A percentile compares a stretch with the other conserved stretches of the same genome.
phyloP scores from a whole-genome alignment of 768 basidiomycete genomes.

The Stropharia rugosoannulata region DNA sequence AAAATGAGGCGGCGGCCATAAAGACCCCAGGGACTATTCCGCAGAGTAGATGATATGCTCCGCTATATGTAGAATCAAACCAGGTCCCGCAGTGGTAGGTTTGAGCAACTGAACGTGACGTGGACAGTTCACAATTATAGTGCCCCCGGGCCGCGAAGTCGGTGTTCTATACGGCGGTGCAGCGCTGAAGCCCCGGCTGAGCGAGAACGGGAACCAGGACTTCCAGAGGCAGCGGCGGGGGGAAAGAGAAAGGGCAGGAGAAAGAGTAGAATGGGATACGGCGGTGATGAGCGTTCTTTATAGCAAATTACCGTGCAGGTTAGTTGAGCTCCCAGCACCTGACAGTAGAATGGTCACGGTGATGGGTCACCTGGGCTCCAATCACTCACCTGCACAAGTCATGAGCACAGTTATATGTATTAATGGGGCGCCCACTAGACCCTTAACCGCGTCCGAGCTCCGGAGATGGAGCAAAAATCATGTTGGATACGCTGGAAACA shows the following conservation, averaged over 20 bases:
- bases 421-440: conserved; percentile 3
- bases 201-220: not conserved
- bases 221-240: conserved; percentile 5
- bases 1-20: not conserved
- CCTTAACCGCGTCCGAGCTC: conserved; percentile 4
- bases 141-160: conserved; percentile 3
- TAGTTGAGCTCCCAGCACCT: conserved; percentile 20
- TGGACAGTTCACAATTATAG: conserved; percentile 11
- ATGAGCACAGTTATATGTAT: conserved; percentile 14
- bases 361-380: conserved; percentile 20
- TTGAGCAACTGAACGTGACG: conserved; percentile 1
- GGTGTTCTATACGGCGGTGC: not conserved
- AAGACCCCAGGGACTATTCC: conserved; percentile 2
- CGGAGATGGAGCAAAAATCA: not conserved
- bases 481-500: not conserved
- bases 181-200: not conserved
- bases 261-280: conserved; percentile 8
- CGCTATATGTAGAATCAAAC: conserved; percentile 1
- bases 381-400: conserved; percentile 22
- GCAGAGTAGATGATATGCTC: not conserved
- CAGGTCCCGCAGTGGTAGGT: not conserved
- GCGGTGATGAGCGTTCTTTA: conserved; percentile 16
- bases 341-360: conserved; percentile 17
- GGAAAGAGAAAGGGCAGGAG: conserved; percentile 4
- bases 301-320: conserved; percentile 14